Conservation (phyloP, 768 basidiomycete genomes). For the Tephrocybe sp. region DNA sequence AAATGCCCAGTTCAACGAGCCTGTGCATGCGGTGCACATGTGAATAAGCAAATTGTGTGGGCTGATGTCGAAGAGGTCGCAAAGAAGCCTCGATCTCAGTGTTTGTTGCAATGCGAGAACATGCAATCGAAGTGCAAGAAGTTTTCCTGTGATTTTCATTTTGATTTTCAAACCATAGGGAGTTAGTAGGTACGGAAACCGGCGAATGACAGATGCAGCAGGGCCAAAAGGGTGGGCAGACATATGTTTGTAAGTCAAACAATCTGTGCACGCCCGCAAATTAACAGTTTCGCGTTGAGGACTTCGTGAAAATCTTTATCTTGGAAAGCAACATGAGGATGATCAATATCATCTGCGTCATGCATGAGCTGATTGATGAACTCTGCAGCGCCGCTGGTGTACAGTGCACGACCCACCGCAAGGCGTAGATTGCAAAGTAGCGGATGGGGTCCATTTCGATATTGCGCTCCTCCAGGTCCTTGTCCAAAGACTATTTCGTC, state of each 20-base stretch:
- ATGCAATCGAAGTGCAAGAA: not conserved
- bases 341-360: conserved; percentile 10
- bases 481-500: conserved; percentile 19
- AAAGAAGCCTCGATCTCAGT: no score
- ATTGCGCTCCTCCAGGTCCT: conserved; percentile 15
- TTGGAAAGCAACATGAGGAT: conserved; percentile 1
- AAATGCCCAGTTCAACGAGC: no score
- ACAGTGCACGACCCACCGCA: conserved; percentile 21
- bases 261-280: conserved; percentile 18
- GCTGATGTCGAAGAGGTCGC: no score
- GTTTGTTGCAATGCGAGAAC: no score
- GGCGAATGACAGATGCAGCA: no score
- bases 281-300: conserved; percentile 16
- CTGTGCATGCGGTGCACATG: no score
- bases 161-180: not conserved
- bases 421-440: conserved; percentile 23
- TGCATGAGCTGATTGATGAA: conserved; percentile 14
- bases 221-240: no score
- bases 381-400: conserved; percentile 10
- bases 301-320: conserved; percentile 14
- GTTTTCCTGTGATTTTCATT: not conserved
- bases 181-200: not conserved
- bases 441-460: conserved; percentile 18
- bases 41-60: no score
- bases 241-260: not conserved